Conservation (phyloP, 129 eudicot species). For the Solidago caesia region DNA sequence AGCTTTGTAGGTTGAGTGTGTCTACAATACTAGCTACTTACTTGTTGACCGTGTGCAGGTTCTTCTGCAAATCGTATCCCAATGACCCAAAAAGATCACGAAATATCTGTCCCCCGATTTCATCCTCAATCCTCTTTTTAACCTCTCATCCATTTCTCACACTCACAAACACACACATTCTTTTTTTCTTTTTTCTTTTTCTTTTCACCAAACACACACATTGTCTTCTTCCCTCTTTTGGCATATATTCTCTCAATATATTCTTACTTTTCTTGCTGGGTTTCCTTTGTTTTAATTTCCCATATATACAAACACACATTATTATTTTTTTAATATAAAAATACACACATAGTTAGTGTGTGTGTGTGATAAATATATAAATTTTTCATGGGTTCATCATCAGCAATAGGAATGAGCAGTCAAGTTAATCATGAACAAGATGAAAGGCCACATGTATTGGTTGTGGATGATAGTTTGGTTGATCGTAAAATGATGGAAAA, state of each 20-base stretch:
- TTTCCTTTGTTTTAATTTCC: not conserved
- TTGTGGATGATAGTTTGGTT: slow-evolving; percentile 56
- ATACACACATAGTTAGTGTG: not conserved
- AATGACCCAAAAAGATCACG: slow-evolving; percentile 60
- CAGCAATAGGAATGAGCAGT: slow-evolving; percentile 20
- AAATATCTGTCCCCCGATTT: slow-evolving; percentile 54
- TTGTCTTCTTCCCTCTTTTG: slow-evolving; percentile 19
- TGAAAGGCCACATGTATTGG: slow-evolving; percentile 55
- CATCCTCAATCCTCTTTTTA: slow-evolving; percentile 22
- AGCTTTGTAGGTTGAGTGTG: not conserved
- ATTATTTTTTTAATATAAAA: not conserved
- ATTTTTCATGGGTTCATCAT: slow-evolving; percentile 27
- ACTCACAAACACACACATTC: slow-evolving; percentile 15
- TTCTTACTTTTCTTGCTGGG: not conserved
- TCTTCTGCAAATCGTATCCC: slow-evolving; percentile 44
- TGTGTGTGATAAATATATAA: not conserved
- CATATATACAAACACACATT: not conserved
- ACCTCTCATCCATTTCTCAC: slow-evolving; percentile 6
- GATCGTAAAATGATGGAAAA: slow-evolving; percentile 60
- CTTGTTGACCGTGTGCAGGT: slow-evolving; percentile 28
- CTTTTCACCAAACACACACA: slow-evolving; percentile 20
- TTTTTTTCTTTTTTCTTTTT: not conserved
- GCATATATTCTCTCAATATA: not conserved
- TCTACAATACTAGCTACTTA: not conserved
- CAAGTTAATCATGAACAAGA: slow-evolving; percentile 30